Base-by-base conservation (phyloP, 2,329 filamentous ascomycete genomes). In the Neonectria sp. region DNA sequence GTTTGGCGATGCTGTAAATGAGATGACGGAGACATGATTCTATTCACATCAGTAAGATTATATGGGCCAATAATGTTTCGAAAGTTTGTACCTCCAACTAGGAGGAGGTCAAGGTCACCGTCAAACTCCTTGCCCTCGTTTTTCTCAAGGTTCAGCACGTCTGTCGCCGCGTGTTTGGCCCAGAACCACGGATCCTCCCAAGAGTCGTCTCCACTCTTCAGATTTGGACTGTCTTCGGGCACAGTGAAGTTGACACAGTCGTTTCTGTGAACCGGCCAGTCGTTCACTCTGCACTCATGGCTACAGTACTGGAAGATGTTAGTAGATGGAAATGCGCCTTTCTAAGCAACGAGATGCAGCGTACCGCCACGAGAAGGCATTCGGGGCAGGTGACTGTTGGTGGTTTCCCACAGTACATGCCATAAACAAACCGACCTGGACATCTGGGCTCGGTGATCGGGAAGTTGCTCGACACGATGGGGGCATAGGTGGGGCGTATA, bases 61-160 rank as follows among this genome's bases (percentile, higher is more conserved):
- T 12, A 52, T 8, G 58, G 24, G n/a, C 17, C 1, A 11, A 12
- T 29, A n/a, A 53, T 21, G 7, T 2, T 15, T 21, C 6, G 3
- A 7, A 8, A 13, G 33, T 7, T 3, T 6, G 53, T 57, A 77
- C 76, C 60, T 55, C 75, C 75, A 2, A 60, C 24, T 6, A 78
- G 45, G 7, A 78, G 67, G 17, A 78, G 45, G 4, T 65, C 27
- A 9, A 79, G 63, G 3, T n/a, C 2, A 2, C 70, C 71, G 6
- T 72, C 62, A 33, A 69, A 78, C 0, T 67, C 55, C 24, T n/a
- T 31, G 3, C 77, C 77, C 45, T 79, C 77, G 24, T 76, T 75
- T 43, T 71, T 71, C 12, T 68, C 67, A 2, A 79, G 37, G n/a
- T 74, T 72, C 27, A 79, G 40, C 2, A 78, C 48, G 59, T 79